Conservation (phyloP, 2,329 filamentous ascomycete species). For the Penicillium sp. region DNA sequence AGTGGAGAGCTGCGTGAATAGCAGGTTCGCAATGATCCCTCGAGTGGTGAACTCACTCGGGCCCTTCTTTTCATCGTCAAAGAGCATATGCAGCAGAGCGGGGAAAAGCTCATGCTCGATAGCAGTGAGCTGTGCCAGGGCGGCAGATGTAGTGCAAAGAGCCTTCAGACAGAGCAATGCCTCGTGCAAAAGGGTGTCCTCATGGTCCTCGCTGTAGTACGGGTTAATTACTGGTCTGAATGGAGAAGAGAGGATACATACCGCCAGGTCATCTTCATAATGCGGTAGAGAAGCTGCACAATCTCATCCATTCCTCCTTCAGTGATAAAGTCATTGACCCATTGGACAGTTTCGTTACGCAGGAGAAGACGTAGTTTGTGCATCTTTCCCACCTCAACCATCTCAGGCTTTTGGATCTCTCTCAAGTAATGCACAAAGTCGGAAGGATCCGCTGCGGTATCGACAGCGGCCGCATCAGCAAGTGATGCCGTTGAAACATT, state of each 20-base stretch:
- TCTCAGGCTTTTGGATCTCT: constrained; percentile 75
- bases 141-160: constrained; percentile 84
- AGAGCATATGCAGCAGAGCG: constrained; percentile 80
- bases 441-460: constrained; percentile 69
- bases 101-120: constrained; percentile 82
- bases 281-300: constrained; percentile 79
- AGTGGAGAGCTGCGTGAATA: constrained; percentile 82
- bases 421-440: constrained; percentile 85
- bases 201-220: constrained; percentile 76
- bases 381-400: constrained; percentile 88
- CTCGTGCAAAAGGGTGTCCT: constrained; percentile 89
- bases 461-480: constrained; percentile 65
- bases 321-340: constrained; percentile 89
- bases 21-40: constrained; percentile 79
- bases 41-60: constrained; percentile 95
- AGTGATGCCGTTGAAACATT: constrained; percentile 53
- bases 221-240: constrained; percentile 22
- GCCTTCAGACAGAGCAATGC: constrained; percentile 90
- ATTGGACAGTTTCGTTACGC: constrained; percentile 90
- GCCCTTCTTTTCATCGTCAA: constrained; percentile 97
- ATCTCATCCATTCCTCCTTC: constrained; percentile 92
- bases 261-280: constrained; percentile 96
- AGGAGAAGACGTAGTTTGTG: constrained; percentile 88
- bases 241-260: constrained; percentile 43
- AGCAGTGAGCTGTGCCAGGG: constrained; percentile 73